Evolutionary conservation across 371 early-diverging fungal genomes (phyloP), one percentile per base, ranked within the genome.

Genomic region (Coemansia sp.): DNA sequence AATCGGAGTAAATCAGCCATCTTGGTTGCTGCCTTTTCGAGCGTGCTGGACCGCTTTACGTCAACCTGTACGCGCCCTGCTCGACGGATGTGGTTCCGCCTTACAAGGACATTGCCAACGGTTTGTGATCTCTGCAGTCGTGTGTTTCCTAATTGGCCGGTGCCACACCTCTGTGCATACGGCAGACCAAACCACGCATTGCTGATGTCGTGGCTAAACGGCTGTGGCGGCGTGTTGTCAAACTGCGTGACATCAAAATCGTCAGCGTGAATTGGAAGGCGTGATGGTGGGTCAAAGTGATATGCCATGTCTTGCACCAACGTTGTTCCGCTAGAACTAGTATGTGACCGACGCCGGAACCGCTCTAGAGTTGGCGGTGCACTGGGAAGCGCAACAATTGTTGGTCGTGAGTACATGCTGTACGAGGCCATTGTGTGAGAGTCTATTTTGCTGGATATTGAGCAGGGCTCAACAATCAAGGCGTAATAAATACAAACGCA

Each of bases 151-250:
- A 6, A 10, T 14, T 11, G 24, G 7, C 6, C 16, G n/a, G 45
- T 6, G 2, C n/a, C 31, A 39, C 48, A 72, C 14, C 69, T 58
- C 51, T 64, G 72, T 4, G 69, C 68, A 24, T 72, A 72, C 2
- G 72, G 69, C 29, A 72, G 45, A 18, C 72, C 72, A 26, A 69
- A 69, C 27, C 37, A 63, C 3, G 72, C 72, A 3, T 45, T 56
- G 24, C 40, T 60, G 54, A 72, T 54, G 21, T 34, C 60, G 21
- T 8, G 69, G 11, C 29, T 48, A 21, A 48, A 26, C 21, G 18
- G 27, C 18, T 47, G 50, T 5, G 72, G 72, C 11, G 64, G 64
- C 13, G 51, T 63, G 31, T 71, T 71, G 63, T 62, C 58, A 31
- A 71, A 67, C 26, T 8, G n/a, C 6, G 18, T 31, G 26, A 4